A percentile compares a stretch with the other conserved stretches of the same genome.
Conservation (phyloP, 1,139 yeast species). For the Wickerhamomyces sp. region DNA sequence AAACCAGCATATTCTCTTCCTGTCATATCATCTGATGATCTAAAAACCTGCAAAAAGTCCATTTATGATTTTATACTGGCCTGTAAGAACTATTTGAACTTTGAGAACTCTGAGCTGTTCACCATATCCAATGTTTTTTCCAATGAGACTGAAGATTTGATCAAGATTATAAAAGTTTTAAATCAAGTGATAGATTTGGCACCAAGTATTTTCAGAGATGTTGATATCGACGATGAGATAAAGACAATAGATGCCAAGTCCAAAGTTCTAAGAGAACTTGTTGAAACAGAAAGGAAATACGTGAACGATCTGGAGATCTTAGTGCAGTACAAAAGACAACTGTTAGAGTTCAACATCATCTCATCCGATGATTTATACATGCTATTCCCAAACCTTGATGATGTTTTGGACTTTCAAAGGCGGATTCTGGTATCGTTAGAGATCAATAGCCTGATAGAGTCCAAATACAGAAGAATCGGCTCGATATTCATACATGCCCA, state of each 20-base stretch:
- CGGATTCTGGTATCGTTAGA: constrained; percentile 84
- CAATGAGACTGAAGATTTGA: constrained; percentile 72
- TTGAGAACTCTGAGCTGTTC: constrained; percentile 78
- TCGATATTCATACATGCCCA: constrained; percentile 80
- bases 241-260: constrained; percentile 49
- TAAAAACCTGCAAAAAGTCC: constrained; percentile 80
- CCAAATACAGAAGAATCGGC: constrained; percentile 79
- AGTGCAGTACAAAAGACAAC: constrained; percentile 60
- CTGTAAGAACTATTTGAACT: constrained; percentile 69
- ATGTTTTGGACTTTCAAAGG: constrained; percentile 87
- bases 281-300: constrained; percentile 87
- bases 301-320: constrained; percentile 84
- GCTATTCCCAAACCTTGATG: constrained; percentile 81
- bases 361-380: constrained; percentile 77
- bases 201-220: constrained; percentile 31
- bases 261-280: constrained; percentile 76
- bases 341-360: constrained; percentile 59
- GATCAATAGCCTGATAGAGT: constrained; percentile 74
- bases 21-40: constrained; percentile 67
- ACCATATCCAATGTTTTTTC: constrained; percentile 88
- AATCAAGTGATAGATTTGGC: constrained; percentile 52
- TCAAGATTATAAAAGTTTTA: constrained; percentile 71
- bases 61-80: constrained; percentile 89
- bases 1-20: constrained; percentile 37
- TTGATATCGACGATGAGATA: constrained; percentile 24